Conservation (phyloP, 805 yeast genomes). For the Candida piceae region DNA sequence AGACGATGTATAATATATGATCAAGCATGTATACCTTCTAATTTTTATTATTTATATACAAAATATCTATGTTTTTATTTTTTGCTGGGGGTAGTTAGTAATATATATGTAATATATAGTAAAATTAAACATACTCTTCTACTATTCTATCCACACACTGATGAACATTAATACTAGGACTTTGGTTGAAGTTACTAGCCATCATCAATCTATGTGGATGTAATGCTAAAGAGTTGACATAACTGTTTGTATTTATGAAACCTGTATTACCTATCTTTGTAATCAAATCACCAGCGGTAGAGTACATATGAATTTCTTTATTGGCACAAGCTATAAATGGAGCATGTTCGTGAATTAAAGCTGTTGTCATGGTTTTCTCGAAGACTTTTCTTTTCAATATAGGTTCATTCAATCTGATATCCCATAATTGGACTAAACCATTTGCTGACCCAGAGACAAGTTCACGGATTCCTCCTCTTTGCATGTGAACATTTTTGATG, state of each 20-base stretch:
- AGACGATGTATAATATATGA: no score
- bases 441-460: slow-evolving; percentile 77
- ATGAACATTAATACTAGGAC: slow-evolving; percentile 62
- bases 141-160: slow-evolving; percentile 36
- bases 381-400: slow-evolving; percentile 58
- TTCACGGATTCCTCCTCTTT: slow-evolving; percentile 93
- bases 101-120: no score
- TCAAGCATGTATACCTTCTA: no score
- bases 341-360: slow-evolving; percentile 93
- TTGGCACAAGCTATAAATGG: slow-evolving; percentile 90
- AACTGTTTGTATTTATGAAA: slow-evolving; percentile 40
- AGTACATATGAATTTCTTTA: slow-evolving; percentile 72
- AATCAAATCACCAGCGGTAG: slow-evolving; percentile 75
- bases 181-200: slow-evolving; percentile 81
- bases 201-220: slow-evolving; percentile 96
- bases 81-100: no score
- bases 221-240: slow-evolving; percentile 62
- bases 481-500: slow-evolving; percentile 83
- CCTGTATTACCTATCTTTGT: slow-evolving; percentile 43
- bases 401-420: slow-evolving; percentile 70
- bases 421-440: slow-evolving; percentile 88
- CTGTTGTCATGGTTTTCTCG: slow-evolving; percentile 51
- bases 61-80: no score
- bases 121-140: slow-evolving; percentile 11
- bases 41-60: no score